Evolutionary conservation across 202 grass and related monocot species (phyloP).

Genomic region (Eragrostis tef): DNA sequence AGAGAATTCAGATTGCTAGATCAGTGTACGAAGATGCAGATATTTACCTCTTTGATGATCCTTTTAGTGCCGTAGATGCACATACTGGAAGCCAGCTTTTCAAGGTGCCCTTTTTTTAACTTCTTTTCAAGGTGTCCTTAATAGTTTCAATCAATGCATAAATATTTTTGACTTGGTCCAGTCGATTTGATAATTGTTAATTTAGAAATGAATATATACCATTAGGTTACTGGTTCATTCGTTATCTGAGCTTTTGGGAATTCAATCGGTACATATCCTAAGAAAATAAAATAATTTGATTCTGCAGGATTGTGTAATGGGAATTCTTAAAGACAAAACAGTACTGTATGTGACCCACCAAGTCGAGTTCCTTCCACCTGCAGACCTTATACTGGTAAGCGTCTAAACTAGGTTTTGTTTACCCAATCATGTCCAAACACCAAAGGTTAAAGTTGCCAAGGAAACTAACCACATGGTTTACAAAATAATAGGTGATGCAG

Average conservation of each 20-base stretch:
- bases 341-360: constrained; percentile 95
- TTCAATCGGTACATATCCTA: constrained; percentile 20
- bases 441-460: constrained; percentile 28
- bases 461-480: constrained; percentile 30
- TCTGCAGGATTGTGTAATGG: constrained; percentile 90
- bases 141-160: constrained; percentile 9
- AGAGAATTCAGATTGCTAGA: constrained; percentile 94
- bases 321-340: constrained; percentile 85
- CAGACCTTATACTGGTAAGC: constrained; percentile 88
- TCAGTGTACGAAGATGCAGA: constrained; percentile 86
- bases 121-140: constrained; percentile 59
- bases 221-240: neutral
- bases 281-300: constrained; percentile 38
- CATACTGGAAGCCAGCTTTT: constrained; percentile 75
- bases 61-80: constrained; percentile 97
- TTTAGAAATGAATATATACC: constrained; percentile 3
- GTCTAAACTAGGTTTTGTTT: constrained; percentile 25
- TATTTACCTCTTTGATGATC: constrained; percentile 91
- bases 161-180: constrained; percentile 2
- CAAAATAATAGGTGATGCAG: constrained; percentile 87
- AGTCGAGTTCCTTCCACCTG: constrained; percentile 95
- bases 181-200: neutral
- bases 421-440: constrained; percentile 2
- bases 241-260: neutral
- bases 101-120: constrained; percentile 74